Evolutionary conservation across 208 protist species (phyloP), one percentile per base, ranked within the genome.

Genomic region (Wallacemonas sp.): DNA sequence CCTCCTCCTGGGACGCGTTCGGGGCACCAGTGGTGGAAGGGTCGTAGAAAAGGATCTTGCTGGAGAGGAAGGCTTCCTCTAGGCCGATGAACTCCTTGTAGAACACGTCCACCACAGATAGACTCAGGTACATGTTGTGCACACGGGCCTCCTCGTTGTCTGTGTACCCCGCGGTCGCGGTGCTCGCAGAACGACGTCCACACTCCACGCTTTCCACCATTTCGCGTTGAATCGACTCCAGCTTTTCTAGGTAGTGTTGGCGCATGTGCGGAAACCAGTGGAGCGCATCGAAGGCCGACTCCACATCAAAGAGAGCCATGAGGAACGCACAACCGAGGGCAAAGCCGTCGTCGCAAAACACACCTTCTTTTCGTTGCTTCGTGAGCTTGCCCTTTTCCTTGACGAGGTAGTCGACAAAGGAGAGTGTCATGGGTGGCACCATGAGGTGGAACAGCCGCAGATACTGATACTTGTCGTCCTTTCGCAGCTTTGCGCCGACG

Each of bases 291-390:
- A 98, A 99, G 4, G 66, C 26, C 8, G 79, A 74, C 63, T 97
- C 73, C 39, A 97, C 92, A 61, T 93, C 84, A 39, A 99, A 91
- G n/a, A 99, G 68, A 67, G 95, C 91, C 0, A 99, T 77, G 39
- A 99, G 81, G 68, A 98, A 99, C 3, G 89, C 88, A 19, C 98
- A 71, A 48, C 95, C 97, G 26, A 99, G 85, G 1, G 96, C 96
- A 81, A 99, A 99, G 24, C 98, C 98, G 73, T 99, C 98, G 66
- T 99, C 97, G 0, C 85, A 93, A 71, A 99, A 99, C 34, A 87
- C 34, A 39, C 79, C 79, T 44, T 97, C 89, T 21, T 87, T 92
- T n/a, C 83, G 78, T 66, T 95, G 93, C 62, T 97, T 96, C 13
- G 83, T 71, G 26, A 98, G 76, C 59, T 94, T 90, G 34, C 99